phyloP scores from a whole-genome alignment of 345 rosid species.

The Murraya paniculata region DNA sequence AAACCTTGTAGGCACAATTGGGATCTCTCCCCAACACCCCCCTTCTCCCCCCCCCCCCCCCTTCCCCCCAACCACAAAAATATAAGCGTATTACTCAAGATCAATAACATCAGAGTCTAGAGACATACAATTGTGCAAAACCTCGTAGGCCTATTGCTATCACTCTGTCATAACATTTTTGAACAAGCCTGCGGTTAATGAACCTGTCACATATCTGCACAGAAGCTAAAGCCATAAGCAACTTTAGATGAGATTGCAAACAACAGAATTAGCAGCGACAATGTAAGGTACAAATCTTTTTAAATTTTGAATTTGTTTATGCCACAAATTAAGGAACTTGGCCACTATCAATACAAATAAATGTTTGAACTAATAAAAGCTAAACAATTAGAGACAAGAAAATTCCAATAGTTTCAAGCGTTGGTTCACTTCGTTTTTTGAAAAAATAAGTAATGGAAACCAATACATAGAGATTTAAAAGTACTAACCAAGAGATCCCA shows the following conservation, averaged over 20 bases:
- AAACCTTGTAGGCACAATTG: neutral
- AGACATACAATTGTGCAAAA: conserved; percentile 38
- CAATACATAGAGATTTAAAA: neutral
- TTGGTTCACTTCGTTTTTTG: neutral
- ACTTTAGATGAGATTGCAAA: neutral
- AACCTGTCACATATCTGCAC: conserved; percentile 43
- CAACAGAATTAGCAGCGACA: neutral
- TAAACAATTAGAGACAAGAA: neutral
- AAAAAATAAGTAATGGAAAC: neutral
- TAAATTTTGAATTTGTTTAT: neutral
- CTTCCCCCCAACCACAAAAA: accelerated
- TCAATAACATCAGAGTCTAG: too few species aligned
- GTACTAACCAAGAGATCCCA: conserved; percentile 40
- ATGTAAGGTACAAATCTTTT: neutral
- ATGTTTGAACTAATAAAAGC: neutral
- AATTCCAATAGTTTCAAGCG: neutral
- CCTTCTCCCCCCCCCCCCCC: accelerated
- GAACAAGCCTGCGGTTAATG: conserved; percentile 29
- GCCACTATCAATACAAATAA: neutral
- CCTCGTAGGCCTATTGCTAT: conserved; percentile 32
- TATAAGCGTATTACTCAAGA: too few species aligned
- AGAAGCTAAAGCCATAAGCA: conserved; percentile 5
- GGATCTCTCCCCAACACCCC: accelerated
- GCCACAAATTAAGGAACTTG: neutral
- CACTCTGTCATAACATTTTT: conserved; percentile 30